Conservation (phyloP, 1,139 yeast genomes). For the Arxiozyma heterogenica region DNA sequence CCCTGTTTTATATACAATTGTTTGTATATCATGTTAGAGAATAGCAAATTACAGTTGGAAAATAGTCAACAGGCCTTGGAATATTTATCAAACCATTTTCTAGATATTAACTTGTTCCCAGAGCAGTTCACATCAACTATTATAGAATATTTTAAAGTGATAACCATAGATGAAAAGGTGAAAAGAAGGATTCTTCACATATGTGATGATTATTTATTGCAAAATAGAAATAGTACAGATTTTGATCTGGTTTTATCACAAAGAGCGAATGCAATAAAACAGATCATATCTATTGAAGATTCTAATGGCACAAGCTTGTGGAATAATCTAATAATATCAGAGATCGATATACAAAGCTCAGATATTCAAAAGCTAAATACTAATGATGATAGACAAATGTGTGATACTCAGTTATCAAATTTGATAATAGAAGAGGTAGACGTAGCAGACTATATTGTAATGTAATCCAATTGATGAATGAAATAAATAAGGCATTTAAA, state of each 20-base stretch:
- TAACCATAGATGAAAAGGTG: background rate
- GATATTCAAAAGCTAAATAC: background rate
- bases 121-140: background rate
- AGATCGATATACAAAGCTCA: background rate
- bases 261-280: background rate
- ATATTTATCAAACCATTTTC: background rate
- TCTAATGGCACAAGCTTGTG: background rate
- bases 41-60: background rate
- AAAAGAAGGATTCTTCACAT: background rate
- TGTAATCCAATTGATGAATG: too few species aligned
- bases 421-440: background rate
- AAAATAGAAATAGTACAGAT: background rate
- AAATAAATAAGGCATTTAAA: too few species aligned
- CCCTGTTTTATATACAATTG: background rate
- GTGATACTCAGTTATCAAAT: background rate
- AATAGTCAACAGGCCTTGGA: background rate
- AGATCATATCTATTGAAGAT: background rate
- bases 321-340: background rate
- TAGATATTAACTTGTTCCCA: background rate
- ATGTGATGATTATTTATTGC: background rate
- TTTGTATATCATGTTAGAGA: background rate
- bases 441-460: background rate
- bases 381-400: background rate
- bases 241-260: background rate
- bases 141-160: background rate